Conservation (phyloP, 2,329 filamentous ascomycete genomes). For the Celoporthe dispersa region DNA sequence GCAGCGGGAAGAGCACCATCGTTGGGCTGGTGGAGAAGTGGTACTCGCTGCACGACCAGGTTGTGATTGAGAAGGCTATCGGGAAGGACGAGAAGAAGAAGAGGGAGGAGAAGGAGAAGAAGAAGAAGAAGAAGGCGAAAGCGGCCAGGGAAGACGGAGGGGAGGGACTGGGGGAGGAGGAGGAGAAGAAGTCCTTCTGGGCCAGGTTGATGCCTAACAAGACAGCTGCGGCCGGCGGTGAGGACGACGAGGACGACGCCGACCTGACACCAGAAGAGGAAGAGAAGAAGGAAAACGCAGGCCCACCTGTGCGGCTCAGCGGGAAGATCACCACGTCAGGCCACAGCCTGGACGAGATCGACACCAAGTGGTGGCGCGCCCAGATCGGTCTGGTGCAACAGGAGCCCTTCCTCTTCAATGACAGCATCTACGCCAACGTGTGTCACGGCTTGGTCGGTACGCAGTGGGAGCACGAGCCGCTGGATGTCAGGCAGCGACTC, state of each 20-base stretch:
- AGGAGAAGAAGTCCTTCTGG: constrained; percentile 31
- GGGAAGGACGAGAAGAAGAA: constrained; percentile 52
- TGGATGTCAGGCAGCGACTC: constrained; percentile 55
- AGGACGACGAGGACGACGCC: constrained; percentile 35
- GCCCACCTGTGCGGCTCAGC: constrained; percentile 43
- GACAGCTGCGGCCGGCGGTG: constrained; percentile 31
- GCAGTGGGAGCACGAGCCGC: constrained; percentile 42
- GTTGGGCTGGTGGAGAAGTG: constrained; percentile 73
- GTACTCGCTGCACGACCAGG: constrained; percentile 65
- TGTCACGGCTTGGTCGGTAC: constrained; percentile 52
- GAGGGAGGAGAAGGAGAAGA: constrained; percentile 44
- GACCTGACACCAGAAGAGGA: background rate
- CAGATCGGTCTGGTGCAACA: constrained; percentile 50
- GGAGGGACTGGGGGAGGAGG: constrained; percentile 36
- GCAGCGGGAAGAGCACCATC: constrained; percentile 76
- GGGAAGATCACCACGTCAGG: constrained; percentile 35
- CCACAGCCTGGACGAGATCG: constrained; percentile 58
- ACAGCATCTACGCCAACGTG: constrained; percentile 59
- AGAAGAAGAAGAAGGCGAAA: constrained; percentile 41
- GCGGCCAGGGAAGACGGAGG: background rate
- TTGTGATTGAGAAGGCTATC: constrained; percentile 54
- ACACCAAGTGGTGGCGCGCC: constrained; percentile 63
- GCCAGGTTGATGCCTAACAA: constrained; percentile 29
- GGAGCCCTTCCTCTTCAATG: constrained; percentile 51
- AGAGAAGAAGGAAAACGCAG: constrained; percentile 39